Evolutionary conservation across 768 basidiomycete genomes (phyloP).

Genomic region (Auricularia sp.): DNA sequence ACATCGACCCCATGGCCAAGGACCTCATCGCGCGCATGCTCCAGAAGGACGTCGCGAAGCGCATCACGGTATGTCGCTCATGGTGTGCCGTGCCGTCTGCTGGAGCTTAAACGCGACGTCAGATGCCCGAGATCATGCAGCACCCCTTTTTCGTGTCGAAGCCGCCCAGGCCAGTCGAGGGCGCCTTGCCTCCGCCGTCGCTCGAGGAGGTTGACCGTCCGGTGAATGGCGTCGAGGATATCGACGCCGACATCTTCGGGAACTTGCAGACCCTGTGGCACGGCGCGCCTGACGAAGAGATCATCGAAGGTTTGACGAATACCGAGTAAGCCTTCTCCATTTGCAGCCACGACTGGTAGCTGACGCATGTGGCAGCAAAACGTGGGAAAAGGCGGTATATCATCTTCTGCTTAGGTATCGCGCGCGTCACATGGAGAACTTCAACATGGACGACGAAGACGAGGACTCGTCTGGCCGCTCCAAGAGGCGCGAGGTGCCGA

Average conservation of each 20-base stretch:
- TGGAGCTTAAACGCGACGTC: conserved; percentile 1
- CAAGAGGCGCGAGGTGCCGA: conserved; percentile 9
- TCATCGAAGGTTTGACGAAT: conserved; percentile 51
- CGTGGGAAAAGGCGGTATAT: conserved; percentile 96
- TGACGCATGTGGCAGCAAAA: conserved; percentile 18
- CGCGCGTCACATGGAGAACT: conserved; percentile 58
- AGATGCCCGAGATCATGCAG: conserved; percentile 78
- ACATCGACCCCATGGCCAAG: conserved; percentile 72
- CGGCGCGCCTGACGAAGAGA: conserved; percentile 60
- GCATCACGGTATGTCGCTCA: conserved; percentile 61
- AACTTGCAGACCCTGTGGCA: conserved; percentile 93
- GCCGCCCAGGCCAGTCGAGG: not conserved
- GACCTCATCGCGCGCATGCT: conserved; percentile 84
- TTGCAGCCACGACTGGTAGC: not conserved
- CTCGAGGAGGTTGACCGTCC: conserved; percentile 63
- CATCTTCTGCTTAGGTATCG: conserved; percentile 81
- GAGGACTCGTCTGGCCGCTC: conserved; percentile 5
- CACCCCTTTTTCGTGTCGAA: conserved; percentile 65
- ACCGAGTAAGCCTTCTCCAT: conserved; percentile 20
- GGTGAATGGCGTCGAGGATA: conserved; percentile 46
- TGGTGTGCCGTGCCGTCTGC: conserved; percentile 2
- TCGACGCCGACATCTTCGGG: conserved; percentile 83
- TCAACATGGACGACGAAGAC: conserved; percentile 54
- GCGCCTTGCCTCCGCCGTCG: conserved; percentile 35
- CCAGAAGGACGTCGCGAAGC: conserved; percentile 65